Evolutionary conservation across 2,329 filamentous ascomycete genomes (phyloP).

Genomic region (Madurella mycetomatis): DNA sequence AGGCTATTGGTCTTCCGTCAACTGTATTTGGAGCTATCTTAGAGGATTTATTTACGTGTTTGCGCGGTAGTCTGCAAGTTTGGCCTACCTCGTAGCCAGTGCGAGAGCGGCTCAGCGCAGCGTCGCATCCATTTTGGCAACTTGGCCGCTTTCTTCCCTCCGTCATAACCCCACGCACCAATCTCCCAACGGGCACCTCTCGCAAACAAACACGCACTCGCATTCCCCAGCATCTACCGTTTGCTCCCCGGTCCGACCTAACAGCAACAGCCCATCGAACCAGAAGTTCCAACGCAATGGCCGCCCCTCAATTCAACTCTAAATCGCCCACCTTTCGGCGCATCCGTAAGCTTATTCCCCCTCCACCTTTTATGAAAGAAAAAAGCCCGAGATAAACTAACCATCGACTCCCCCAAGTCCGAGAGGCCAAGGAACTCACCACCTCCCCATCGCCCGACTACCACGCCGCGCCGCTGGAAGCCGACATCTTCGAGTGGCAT

Average conservation of each 20-base stretch:
- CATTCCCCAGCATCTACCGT: background rate
- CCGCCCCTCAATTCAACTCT: conserved; percentile 54
- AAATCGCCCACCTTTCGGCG: conserved; percentile 82
- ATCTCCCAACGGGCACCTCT: background rate
- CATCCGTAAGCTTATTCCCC: conserved; percentile 56
- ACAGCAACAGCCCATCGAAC: background rate
- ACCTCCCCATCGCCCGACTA: conserved; percentile 78
- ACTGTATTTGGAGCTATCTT: too few relatives aligned
- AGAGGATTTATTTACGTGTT: too few relatives aligned
- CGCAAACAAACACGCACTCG: background rate
- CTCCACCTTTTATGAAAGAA: conserved; percentile 12
- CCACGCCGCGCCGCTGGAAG: conserved; percentile 77
- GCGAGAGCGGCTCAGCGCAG: background rate
- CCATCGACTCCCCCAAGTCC: conserved; percentile 51
- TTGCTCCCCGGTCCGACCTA: background rate
- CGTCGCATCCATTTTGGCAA: background rate
- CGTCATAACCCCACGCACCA: background rate
- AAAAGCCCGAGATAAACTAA: conserved; percentile 18
- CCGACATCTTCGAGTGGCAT: conserved; percentile 97
- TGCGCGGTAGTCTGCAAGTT: too few relatives aligned
- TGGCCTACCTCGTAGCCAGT: background rate
- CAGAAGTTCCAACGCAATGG: background rate
- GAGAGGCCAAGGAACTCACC: conserved; percentile 85
- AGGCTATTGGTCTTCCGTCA: too few relatives aligned
- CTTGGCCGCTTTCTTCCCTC: conserved; percentile 13